A percentile compares a stretch with the other conserved stretches of the same genome.
These are phyloP conservation scores for Oryza brachyantha DNA, from an alignment of 176 grass and related monocot genomes.

Conservation along the genomic window DNA sequence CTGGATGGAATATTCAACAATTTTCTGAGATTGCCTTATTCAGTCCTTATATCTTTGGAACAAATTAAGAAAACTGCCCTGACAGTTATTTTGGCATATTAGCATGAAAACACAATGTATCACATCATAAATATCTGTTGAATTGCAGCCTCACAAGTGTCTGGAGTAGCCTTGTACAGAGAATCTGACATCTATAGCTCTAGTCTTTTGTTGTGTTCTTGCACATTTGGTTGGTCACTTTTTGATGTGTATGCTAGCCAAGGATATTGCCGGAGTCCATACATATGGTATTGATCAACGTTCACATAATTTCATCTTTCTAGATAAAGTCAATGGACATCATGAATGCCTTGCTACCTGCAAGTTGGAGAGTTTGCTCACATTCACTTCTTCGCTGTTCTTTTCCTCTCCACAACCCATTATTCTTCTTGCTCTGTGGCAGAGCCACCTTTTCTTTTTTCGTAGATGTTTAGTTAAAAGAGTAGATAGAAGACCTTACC, in stretches of 20 bases:
- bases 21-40: background rate
- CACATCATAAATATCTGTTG: background rate
- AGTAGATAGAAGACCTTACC: too few species aligned
- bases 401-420: background rate
- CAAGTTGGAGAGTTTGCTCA: background rate
- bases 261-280: background rate
- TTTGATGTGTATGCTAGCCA: conserved; percentile 3
- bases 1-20: background rate
- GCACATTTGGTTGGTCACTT: conserved; percentile 14
- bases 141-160: background rate
- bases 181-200: background rate
- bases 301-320: background rate
- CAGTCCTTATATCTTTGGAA: background rate
- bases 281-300: background rate
- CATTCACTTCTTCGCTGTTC: background rate
- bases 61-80: background rate
- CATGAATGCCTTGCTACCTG: background rate
- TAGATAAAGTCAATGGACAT: background rate
- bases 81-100: background rate
- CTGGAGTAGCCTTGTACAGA: background rate
- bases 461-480: background rate
- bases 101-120: background rate
- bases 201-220: background rate
- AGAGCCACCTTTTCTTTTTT: background rate
- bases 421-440: background rate